Conservation (phyloP, 2,329 filamentous ascomycete genomes). For the Fusarium zealandicum region DNA sequence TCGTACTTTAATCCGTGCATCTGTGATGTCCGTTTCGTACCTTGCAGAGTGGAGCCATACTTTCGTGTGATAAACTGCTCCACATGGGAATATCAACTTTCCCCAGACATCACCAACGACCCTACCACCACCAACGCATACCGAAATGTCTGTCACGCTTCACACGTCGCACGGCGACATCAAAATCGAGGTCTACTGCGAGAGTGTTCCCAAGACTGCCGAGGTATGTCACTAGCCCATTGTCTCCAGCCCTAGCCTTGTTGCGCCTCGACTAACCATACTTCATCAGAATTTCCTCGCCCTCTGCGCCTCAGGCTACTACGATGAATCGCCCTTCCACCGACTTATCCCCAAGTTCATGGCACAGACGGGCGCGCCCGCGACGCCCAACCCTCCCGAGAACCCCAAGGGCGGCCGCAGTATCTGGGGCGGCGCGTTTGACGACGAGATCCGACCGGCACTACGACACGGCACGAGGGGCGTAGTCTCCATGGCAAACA, state of each 20-base stretch:
- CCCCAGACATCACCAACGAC: background rate
- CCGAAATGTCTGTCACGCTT: conserved; percentile 72
- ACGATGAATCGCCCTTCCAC: conserved; percentile 78
- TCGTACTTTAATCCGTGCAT: too few relatives aligned
- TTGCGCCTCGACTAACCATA: conserved; percentile 16
- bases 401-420: conserved; percentile 74
- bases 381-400: conserved; percentile 57
- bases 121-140: background rate
- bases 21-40: too few relatives aligned
- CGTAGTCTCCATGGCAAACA: conserved; percentile 80
- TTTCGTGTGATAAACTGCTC: too few relatives aligned
- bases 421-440: conserved; percentile 77
- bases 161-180: conserved; percentile 90
- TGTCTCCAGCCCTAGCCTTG: background rate
- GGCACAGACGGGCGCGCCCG: conserved; percentile 75
- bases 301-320: conserved; percentile 81
- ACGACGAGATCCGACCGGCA: conserved; percentile 79
- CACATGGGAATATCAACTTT: background rate
- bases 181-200: conserved; percentile 96
- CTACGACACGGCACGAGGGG: conserved; percentile 73
- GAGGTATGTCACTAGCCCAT: conserved; percentile 61
- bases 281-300: conserved; percentile 79
- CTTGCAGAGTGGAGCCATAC: too few relatives aligned
- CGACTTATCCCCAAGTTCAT: conserved; percentile 84
- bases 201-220: conserved; percentile 90